phyloP scores from a whole-genome alignment of 2,329 filamentous ascomycete genomes.

The Dactylellina parvicollis region DNA sequence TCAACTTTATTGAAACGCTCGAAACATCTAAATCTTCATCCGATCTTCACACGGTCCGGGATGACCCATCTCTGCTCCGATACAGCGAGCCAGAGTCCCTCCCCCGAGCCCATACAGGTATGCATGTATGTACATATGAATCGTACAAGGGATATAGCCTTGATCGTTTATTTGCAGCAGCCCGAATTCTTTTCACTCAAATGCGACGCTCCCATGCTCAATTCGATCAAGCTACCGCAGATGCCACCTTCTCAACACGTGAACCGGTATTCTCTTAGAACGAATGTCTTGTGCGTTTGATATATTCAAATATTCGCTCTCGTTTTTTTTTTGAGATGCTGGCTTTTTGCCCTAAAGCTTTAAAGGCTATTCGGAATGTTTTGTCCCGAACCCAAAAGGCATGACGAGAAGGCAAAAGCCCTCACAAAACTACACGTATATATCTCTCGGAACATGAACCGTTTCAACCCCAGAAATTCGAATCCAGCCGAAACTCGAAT shows the following conservation, averaged over 20 bases:
- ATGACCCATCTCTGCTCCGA: background rate
- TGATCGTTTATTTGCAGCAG: background rate
- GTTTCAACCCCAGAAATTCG: conserved; percentile 37
- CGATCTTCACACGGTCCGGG: background rate
- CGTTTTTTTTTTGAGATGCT: background rate
- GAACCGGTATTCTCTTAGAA: background rate
- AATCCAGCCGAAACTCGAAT: conserved; percentile 38
- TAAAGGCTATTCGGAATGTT: conserved; percentile 27
- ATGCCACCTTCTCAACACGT: conserved; percentile 17
- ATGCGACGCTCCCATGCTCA: background rate
- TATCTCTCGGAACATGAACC: conserved; percentile 33
- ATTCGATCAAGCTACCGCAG: too few species aligned
- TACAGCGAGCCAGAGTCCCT: too few species aligned
- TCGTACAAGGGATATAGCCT: background rate
- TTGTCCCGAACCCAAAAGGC: conserved; percentile 1
- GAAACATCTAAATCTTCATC: background rate
- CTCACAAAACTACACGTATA: background rate
- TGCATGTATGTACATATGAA: too few species aligned
- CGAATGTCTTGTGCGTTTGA: background rate
- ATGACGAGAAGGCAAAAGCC: conserved; percentile 1
- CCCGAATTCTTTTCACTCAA: background rate
- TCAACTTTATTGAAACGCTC: conserved; percentile 3
- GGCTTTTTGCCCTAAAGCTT: conserved; percentile 2
- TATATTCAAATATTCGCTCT: background rate
- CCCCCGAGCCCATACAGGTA: too few species aligned